Evolutionary conservation across 1,139 yeast genomes (phyloP).

Genomic region (Scheffersomyces illinoinensis): DNA sequence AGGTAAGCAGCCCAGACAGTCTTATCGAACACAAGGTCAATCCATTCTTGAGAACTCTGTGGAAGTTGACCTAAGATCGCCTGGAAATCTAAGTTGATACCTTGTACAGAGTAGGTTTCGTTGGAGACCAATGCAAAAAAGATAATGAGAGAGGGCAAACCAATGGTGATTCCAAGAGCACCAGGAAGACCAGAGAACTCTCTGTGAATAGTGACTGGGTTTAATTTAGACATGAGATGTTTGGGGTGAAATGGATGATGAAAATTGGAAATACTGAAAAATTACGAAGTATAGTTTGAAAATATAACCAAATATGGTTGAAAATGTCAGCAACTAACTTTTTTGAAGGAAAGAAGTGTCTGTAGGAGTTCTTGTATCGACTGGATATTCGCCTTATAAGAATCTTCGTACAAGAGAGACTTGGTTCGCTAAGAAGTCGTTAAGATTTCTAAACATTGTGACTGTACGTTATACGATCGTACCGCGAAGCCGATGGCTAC

Average conservation of each 20-base stretch:
- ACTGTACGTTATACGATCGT: not conserved
- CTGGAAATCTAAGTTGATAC: constrained; percentile 43
- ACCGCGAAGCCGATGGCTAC: not conserved
- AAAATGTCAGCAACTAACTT: not conserved
- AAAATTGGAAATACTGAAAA: too few species aligned
- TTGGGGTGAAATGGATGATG: not conserved
- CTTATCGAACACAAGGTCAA: constrained; percentile 32
- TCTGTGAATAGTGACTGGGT: constrained; percentile 67
- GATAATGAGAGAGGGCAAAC: constrained; percentile 65
- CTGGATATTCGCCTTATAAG: not conserved
- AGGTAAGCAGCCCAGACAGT: constrained; percentile 65
- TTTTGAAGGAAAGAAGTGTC: too few species aligned
- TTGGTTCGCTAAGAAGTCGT: too few species aligned
- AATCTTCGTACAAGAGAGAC: not conserved
- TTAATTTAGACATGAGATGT: constrained; percentile 32
- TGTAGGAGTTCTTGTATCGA: not conserved
- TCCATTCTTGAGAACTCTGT: constrained; percentile 21
- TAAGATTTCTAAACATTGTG: not conserved
- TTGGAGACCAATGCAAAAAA: constrained; percentile 60
- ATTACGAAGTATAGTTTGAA: too few species aligned
- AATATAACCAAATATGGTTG: not conserved
- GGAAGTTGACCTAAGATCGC: constrained; percentile 33
- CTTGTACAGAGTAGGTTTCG: constrained; percentile 53
- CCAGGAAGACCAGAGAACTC: constrained; percentile 85
- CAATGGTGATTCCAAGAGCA: constrained; percentile 62